phyloP scores from a whole-genome alignment of 495 filamentous ascomycete species.

The Daldinia childiae region DNA sequence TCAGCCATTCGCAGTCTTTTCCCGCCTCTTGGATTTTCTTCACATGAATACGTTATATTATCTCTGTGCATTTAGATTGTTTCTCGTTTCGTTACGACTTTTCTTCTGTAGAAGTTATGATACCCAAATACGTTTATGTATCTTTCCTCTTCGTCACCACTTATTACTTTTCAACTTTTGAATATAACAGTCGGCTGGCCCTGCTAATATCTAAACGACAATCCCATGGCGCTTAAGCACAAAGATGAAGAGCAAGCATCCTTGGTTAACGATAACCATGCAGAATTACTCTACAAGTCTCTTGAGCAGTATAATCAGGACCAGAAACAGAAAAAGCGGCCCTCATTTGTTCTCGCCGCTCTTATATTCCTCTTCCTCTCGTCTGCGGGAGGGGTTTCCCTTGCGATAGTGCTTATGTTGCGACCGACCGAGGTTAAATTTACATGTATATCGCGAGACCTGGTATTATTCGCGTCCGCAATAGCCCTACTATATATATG shows the following conservation, averaged over 20 bases:
- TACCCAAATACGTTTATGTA: slow-evolving; percentile 10
- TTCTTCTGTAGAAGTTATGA: slow-evolving; percentile 4
- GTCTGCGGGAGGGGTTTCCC: slow-evolving; percentile 30
- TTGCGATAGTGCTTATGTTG: slow-evolving; percentile 37
- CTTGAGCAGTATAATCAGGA: slow-evolving; percentile 44
- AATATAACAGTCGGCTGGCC: slow-evolving; percentile 29
- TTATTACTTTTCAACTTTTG: neutral
- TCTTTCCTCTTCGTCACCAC: neutral
- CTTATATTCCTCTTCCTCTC: slow-evolving; percentile 42
- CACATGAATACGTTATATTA: slow-evolving; percentile 21
- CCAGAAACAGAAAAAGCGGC: slow-evolving; percentile 25
- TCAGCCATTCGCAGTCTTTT: slow-evolving; percentile 28
- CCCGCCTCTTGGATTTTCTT: slow-evolving; percentile 41
- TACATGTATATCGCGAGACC: slow-evolving; percentile 41
- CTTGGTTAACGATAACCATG: slow-evolving; percentile 20
- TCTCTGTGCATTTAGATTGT: slow-evolving; percentile 16
- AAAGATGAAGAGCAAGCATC: slow-evolving; percentile 22
- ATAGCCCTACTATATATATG: slow-evolving; percentile 43
- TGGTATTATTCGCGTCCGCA: slow-evolving; percentile 37
- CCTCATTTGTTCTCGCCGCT: slow-evolving; percentile 40
- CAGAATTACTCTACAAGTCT: slow-evolving; percentile 39
- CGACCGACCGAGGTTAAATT: slow-evolving; percentile 29
- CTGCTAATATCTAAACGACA: slow-evolving; percentile 19
- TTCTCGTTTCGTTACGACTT: slow-evolving; percentile 26
- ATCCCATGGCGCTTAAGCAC: slow-evolving; percentile 38